These are phyloP conservation scores for Moesziomyces antarcticus DNA, from an alignment of 1,284 basidiomycete species.

Conservation along the genomic window DNA sequence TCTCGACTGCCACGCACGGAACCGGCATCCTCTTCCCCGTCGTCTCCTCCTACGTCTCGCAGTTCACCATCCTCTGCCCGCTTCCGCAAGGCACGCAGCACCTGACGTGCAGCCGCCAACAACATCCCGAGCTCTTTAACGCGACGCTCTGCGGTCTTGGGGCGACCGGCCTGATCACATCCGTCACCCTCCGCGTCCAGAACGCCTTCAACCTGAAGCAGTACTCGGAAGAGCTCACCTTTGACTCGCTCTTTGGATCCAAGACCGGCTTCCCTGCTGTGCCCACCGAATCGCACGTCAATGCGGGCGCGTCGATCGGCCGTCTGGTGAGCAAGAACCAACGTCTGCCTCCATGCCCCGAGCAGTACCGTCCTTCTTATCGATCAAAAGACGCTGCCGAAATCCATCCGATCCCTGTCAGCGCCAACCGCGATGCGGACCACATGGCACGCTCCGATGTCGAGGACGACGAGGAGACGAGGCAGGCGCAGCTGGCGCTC, in stretches of 20 bases:
- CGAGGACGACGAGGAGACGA: conserved; percentile 59
- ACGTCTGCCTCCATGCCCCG: conserved; percentile 40
- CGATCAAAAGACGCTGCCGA: conserved; percentile 16
- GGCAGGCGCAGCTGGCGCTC: conserved; percentile 72
- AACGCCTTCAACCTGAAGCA: conserved; percentile 86
- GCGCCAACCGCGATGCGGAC: conserved; percentile 25
- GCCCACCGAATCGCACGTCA: conserved; percentile 11
- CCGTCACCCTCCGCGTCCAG: conserved; percentile 82
- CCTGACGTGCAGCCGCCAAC: conserved; percentile 76
- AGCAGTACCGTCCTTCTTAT: conserved; percentile 34
- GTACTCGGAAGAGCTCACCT: conserved; percentile 75
- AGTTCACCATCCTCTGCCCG: conserved; percentile 75
- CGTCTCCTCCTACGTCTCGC: conserved; percentile 83
- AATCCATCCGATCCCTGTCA: conserved; percentile 40
- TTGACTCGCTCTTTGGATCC: conserved; percentile 73
- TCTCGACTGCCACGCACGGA: conserved; percentile 95
- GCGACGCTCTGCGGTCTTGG: conserved; percentile 94
- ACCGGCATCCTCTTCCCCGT: conserved; percentile 84
- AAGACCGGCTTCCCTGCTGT: conserved; percentile 59
- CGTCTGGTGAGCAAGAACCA: conserved; percentile 51
- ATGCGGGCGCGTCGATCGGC: conserved; percentile 43
- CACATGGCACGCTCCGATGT: conserved; percentile 26
- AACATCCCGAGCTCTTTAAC: conserved; percentile 82
- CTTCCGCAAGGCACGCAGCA: conserved; percentile 73
- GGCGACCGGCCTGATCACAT: conserved; percentile 87